Evolutionary conservation across 345 rosid genomes (phyloP), one percentile per base, ranked within the genome.

Genomic region (Camelina neglecta): DNA sequence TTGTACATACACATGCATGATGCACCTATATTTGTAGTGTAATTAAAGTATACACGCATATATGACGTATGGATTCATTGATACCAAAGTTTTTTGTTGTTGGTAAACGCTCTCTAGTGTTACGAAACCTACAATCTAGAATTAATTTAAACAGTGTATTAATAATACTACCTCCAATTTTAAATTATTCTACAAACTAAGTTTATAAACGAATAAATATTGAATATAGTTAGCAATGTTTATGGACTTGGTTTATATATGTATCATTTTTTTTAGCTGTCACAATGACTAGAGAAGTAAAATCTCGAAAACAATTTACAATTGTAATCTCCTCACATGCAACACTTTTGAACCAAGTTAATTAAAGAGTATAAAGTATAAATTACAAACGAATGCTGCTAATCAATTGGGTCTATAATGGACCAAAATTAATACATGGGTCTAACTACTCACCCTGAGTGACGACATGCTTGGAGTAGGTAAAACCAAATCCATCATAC

Each of bases 401-500:
- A 31, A 18, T 39, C 42, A 29, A 42, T 42, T 55, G 77, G 36
- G 51, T 24, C n/a, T 8, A 18, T 12, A 18, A 12, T 73, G 64
- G 72, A 42, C 58, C 42, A 5, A 26, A 47, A n/a, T 23, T 16
- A n/a, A 11, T 47, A 44, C 55, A 74, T 66, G 67, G 78, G 67
- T 72, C 60, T 13, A 66, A 18, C 18, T 31, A 29, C 4, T 29
- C 31, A 44, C 6, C 10, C 13, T 21, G 4, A 53, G 33, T 41
- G 6, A n/a, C 21, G 39, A 20, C 48, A 39, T 41, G 11, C 3
- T 72, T 24, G 13, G 7, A 55, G 44, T 60, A 21, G 29, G 60
- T 50, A 15, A 49, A 36, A 33, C 12, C 45, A 70, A 70, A 70
- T 33, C 10, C 61, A 53, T 38, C 24, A n/a, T 36, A 55, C 35